A percentile compares a stretch with the other conserved stretches of the same genome.
phyloP scores from a whole-genome alignment of 305 asterid genomes.

The Plantago rigida region DNA sequence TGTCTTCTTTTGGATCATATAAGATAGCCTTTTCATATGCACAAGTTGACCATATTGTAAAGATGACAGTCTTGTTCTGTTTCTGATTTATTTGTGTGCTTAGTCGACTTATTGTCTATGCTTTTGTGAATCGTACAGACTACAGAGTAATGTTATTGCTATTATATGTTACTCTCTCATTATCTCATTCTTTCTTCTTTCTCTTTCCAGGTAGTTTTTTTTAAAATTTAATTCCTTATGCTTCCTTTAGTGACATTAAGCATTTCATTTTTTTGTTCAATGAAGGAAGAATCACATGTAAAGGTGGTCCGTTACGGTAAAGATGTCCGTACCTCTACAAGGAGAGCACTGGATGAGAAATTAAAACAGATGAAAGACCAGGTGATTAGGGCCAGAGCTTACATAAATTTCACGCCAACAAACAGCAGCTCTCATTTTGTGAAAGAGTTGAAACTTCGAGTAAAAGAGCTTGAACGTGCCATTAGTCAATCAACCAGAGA shows the following conservation, averaged over 20 bases:
- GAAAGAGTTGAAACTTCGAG: constrained; percentile 71
- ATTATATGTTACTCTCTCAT: background rate
- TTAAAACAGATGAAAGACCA: constrained; percentile 76
- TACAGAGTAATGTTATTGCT: background rate
- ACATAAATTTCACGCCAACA: constrained; percentile 49
- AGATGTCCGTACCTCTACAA: constrained; percentile 27
- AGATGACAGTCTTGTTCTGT: constrained; percentile 17
- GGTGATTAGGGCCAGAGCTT: constrained; percentile 67
- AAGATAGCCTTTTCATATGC: constrained; percentile 15
- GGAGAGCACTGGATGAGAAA: constrained; percentile 46
- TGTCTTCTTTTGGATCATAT: constrained; percentile 6
- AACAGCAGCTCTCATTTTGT: constrained; percentile 64
- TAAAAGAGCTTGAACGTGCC: constrained; percentile 69
- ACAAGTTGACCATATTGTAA: constrained; percentile 11
- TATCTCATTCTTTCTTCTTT: constrained; percentile 1
- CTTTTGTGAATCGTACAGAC: constrained; percentile 11
- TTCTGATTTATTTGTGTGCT: constrained; percentile 8
- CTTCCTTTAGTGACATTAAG: constrained; percentile 13
- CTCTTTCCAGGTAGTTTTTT: too few species aligned
- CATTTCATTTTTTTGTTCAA: constrained; percentile 22
- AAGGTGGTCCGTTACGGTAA: constrained; percentile 32
- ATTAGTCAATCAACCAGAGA: constrained; percentile 49
- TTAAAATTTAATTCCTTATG: too few species aligned
- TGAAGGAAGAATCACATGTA: constrained; percentile 40
- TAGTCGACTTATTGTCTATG: constrained; percentile 2